A percentile compares a stretch with the other conserved stretches of the same genome.
These are phyloP conservation scores for Metschnikowia cubensis DNA, from an alignment of 805 yeast species.

Conservation along the genomic window DNA sequence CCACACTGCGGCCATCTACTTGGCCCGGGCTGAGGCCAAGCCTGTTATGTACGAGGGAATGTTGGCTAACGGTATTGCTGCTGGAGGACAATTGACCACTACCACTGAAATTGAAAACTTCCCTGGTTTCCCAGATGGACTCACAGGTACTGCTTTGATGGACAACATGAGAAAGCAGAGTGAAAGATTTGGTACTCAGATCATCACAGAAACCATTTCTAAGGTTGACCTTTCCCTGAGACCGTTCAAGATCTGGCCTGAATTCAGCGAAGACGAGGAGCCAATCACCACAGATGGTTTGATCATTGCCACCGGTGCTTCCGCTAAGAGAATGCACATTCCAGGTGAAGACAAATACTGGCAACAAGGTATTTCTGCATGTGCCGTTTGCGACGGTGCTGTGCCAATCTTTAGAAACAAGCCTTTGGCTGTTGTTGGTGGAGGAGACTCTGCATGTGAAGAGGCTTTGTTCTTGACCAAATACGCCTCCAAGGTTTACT, in stretches of 20 bases:
- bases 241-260: conserved; percentile 97
- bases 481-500: conserved; percentile 92
- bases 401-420: conserved; percentile 97
- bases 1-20: conserved; percentile 96
- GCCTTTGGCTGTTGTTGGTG: conserved; percentile 97
- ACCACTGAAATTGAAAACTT: conserved; percentile 98
- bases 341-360: conserved; percentile 98
- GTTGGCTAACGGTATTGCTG: conserved; percentile 96
- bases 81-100: conserved; percentile 98
- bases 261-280: conserved; percentile 86
- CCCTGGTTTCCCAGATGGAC: conserved; percentile 97
- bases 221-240: conserved; percentile 82
- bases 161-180: conserved; percentile 92
- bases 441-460: conserved; percentile 99
- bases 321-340: conserved; percentile 87
- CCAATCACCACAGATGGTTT: conserved; percentile 92
- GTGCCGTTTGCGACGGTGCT: conserved; percentile 99
- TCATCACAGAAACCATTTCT: conserved; percentile 91
- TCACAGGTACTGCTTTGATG: conserved; percentile 85
- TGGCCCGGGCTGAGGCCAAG: conserved; percentile 93
- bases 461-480: conserved; percentile 96
- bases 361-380: conserved; percentile 99
- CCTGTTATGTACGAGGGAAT: conserved; percentile 94
- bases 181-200: conserved; percentile 82
- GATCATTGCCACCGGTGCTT: conserved; percentile 95